Evolutionary conservation across 225 moss, liverwort and hornwort species (phyloP).

Genomic region (Sphagnum tenellum): DNA sequence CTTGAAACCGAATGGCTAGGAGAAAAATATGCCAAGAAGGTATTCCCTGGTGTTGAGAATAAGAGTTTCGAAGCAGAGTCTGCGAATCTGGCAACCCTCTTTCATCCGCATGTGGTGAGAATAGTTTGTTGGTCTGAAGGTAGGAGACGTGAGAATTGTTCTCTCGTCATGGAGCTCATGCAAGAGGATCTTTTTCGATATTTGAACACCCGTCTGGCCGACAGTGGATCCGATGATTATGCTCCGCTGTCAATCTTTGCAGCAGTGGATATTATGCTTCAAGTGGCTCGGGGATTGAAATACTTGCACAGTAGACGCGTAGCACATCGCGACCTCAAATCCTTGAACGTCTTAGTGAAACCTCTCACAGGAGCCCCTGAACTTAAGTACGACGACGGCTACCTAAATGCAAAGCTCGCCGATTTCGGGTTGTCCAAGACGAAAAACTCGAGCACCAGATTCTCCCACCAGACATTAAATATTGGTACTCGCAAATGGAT

Average conservation of each 20-base stretch:
- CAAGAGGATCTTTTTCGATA: conserved; percentile 3
- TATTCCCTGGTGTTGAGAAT: neutral
- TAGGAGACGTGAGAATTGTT: neutral
- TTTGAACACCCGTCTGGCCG: too few relatives aligned
- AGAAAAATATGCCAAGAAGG: conserved; percentile 8
- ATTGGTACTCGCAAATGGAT: conserved; percentile 7
- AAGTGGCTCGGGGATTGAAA: conserved; percentile 10
- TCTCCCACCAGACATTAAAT: neutral
- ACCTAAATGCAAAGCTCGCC: conserved; percentile 7
- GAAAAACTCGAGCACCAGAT: neutral
- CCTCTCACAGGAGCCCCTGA: neutral
- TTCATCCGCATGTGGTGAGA: conserved; percentile 16
- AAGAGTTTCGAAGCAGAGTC: neutral
- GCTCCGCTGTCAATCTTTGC: conserved; percentile 1
- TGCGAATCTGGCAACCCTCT: conserved; percentile 6
- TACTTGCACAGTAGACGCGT: conserved; percentile 9
- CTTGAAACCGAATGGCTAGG: conserved; percentile 7
- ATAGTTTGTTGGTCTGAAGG: conserved; percentile 12
- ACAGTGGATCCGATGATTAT: neutral
- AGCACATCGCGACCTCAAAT: conserved; percentile 18
- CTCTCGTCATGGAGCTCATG: conserved; percentile 19
- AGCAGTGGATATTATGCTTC: conserved; percentile 19
- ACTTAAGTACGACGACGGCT: neutral
- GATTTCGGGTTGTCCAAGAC: conserved; percentile 14
- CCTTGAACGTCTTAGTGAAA: conserved; percentile 6